These are phyloP conservation scores for Plasmodium malariae DNA, from an alignment of 169 alveolate genomes.

Conservation along the genomic window DNA sequence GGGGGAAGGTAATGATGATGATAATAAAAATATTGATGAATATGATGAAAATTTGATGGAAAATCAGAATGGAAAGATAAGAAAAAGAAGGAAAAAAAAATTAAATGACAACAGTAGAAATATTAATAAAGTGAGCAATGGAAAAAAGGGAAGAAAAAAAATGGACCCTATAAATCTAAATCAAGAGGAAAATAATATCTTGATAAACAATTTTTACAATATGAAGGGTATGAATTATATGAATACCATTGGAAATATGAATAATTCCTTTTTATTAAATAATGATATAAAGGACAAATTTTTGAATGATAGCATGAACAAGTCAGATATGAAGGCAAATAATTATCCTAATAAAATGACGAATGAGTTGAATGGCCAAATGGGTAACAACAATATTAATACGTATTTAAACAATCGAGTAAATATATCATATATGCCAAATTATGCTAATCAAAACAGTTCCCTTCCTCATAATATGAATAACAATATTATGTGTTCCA, in stretches of 20 bases:
- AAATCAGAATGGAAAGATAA: constrained; percentile 7
- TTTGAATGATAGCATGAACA: constrained; percentile 15
- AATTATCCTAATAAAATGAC: constrained; percentile 11
- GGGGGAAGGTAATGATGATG: constrained; percentile 12
- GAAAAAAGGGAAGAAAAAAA: constrained; percentile 15
- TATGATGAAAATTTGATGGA: constrained; percentile 20
- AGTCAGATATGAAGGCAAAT: neutral
- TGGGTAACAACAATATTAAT: neutral
- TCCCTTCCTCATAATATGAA: neutral
- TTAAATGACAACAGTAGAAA: constrained; percentile 57
- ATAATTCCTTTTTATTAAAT: constrained; percentile 11
- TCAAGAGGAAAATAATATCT: constrained; percentile 24
- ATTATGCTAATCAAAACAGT: constrained; percentile 7
- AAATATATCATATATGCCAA: neutral
- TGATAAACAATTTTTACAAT: constrained; percentile 6
- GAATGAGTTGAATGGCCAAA: neutral
- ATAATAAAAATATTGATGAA: neutral
- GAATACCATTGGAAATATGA: neutral
- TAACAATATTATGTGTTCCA: neutral
- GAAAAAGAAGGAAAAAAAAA: constrained; percentile 20
- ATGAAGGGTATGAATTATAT: neutral
- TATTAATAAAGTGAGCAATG: constrained; percentile 29
- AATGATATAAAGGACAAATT: constrained; percentile 9
- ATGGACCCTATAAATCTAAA: neutral
- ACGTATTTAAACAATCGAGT: constrained; percentile 10